A percentile compares a stretch with the other conserved stretches of the same genome.
Evolutionary conservation across 352 stramenopile genomes (phyloP).

Genomic region (Pythium volutum): DNA sequence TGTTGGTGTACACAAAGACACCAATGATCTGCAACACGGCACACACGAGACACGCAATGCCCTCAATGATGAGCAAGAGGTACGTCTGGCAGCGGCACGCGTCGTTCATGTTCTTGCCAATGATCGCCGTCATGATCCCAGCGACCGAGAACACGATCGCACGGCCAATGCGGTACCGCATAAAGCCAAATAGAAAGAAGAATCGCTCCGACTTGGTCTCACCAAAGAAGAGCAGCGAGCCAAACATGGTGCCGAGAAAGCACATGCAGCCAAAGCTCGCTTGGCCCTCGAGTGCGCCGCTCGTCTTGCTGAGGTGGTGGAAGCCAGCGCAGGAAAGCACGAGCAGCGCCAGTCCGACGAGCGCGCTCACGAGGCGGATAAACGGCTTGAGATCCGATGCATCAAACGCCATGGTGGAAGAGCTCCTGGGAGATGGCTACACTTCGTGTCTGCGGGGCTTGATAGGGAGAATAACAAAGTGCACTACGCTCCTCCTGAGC

Average conservation of each 20-base stretch:
- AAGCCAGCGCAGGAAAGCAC: constrained; percentile 50
- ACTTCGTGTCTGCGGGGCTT: background rate
- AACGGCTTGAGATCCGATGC: constrained; percentile 28
- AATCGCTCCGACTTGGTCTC: constrained; percentile 63
- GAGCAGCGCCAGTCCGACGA: constrained; percentile 37
- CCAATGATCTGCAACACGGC: constrained; percentile 40
- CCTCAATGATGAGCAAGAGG: constrained; percentile 51
- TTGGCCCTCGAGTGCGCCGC: constrained; percentile 36
- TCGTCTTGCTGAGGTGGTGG: constrained; percentile 35
- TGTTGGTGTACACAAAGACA: constrained; percentile 55
- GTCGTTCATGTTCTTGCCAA: constrained; percentile 54
- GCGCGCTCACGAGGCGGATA: constrained; percentile 37
- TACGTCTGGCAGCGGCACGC: constrained; percentile 52
- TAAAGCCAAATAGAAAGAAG: constrained; percentile 82
- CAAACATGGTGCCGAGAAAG: constrained; percentile 68
- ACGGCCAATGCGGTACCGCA: constrained; percentile 67
- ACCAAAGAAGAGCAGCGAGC: constrained; percentile 48
- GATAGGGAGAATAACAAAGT: background rate
- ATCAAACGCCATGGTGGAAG: constrained; percentile 1
- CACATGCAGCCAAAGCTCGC: constrained; percentile 71
- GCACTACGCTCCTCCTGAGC: background rate
- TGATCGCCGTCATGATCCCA: constrained; percentile 57
- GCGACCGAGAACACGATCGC: constrained; percentile 51
- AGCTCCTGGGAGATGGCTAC: background rate
- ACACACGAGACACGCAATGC: constrained; percentile 45